Conservation (phyloP, 2,329 filamentous ascomycete species). For the Pyrenochaeta sp. region DNA sequence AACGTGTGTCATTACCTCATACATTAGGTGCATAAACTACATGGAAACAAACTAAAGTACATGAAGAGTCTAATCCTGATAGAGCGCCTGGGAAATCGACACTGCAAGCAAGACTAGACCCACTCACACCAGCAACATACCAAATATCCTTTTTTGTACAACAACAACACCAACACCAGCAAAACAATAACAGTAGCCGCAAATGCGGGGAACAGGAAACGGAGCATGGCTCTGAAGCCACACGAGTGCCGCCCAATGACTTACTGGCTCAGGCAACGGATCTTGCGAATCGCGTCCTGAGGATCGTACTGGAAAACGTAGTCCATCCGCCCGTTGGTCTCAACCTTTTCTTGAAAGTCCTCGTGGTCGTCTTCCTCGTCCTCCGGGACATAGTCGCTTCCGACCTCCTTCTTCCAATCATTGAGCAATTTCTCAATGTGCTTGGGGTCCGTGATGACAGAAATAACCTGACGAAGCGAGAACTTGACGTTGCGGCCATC, state of each 20-base stretch:
- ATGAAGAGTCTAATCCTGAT: constrained; percentile 27
- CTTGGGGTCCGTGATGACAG: constrained; percentile 34
- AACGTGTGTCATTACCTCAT: constrained; percentile 27
- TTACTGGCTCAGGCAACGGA: constrained; percentile 6
- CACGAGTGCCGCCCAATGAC: background rate
- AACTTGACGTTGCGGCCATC: constrained; percentile 34
- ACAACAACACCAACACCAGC: too few relatives aligned
- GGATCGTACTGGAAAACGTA: constrained; percentile 1
- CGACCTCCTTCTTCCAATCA: constrained; percentile 28
- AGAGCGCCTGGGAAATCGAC: constrained; percentile 19
- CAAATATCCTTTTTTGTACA: constrained; percentile 21
- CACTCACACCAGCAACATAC: constrained; percentile 18
- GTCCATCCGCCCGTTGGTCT: background rate
- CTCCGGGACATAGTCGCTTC: constrained; percentile 17
- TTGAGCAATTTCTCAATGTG: constrained; percentile 37
- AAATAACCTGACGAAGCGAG: constrained; percentile 31
- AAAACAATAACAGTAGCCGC: background rate
- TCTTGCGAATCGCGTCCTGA: constrained; percentile 6
- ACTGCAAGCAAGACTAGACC: constrained; percentile 19
- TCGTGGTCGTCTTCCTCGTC: constrained; percentile 14
- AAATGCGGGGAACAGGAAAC: background rate
- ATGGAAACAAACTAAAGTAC: constrained; percentile 31
- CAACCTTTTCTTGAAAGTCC: constrained; percentile 2
- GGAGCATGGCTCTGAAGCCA: background rate
- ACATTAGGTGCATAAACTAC: constrained; percentile 26